A percentile compares a stretch with the other conserved stretches of the same genome.
Evolutionary conservation across 2,329 filamentous ascomycete species (phyloP).

Genomic region (Cladosporium sp.): DNA sequence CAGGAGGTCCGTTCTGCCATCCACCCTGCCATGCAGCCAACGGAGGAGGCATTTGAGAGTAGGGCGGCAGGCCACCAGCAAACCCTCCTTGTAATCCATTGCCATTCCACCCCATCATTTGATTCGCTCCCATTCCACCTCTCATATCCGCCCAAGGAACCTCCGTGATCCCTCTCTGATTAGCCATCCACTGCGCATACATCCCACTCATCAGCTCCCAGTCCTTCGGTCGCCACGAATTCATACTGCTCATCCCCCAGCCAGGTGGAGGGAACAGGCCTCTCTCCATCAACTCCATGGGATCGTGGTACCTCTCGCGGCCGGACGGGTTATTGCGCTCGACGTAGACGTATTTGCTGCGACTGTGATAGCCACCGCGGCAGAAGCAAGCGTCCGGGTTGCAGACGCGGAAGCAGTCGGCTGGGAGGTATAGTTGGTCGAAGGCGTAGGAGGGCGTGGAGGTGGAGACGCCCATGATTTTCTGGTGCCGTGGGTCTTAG

Average conservation of each 20-base stretch:
- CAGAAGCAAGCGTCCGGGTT: conserved; percentile 20
- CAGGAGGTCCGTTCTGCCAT: not conserved
- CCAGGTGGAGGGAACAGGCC: conserved; percentile 3
- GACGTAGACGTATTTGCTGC: conserved; percentile 23
- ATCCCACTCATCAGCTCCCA: conserved; percentile 25
- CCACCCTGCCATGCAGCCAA: not conserved
- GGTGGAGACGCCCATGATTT: conserved; percentile 24
- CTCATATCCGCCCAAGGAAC: conserved; percentile 2
- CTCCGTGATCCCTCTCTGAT: conserved; percentile 16
- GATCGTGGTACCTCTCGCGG: conserved; percentile 22
- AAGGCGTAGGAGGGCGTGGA: conserved; percentile 16
- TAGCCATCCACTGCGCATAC: conserved; percentile 19
- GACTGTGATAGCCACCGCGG: conserved; percentile 12
- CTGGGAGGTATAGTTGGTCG: conserved; percentile 23
- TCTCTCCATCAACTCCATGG: conserved; percentile 21
- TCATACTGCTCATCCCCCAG: conserved; percentile 17
- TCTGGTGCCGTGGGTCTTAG: not conserved
- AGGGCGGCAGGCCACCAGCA: not conserved
- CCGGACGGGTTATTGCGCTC: conserved; percentile 19
- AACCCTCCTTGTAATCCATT: not conserved
- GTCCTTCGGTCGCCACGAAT: conserved; percentile 23
- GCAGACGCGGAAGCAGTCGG: conserved; percentile 24
- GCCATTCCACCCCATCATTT: not conserved
- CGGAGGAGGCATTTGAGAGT: not conserved
- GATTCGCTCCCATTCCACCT: conserved; percentile 9